Base-by-base conservation (phyloP, 2,329 filamentous ascomycete species). In the Xylaria sp. region DNA sequence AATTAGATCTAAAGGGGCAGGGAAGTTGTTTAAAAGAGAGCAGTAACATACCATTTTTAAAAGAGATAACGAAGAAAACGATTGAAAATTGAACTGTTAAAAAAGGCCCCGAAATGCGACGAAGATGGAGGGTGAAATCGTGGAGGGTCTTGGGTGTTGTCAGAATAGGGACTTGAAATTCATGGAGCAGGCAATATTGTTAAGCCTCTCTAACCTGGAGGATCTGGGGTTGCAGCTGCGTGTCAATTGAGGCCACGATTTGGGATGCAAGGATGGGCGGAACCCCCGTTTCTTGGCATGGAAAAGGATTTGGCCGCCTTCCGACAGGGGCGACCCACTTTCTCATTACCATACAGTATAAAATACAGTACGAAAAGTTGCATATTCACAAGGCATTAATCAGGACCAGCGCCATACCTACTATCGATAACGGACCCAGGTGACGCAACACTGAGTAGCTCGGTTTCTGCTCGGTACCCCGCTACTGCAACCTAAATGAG, bases 231-330 rank as follows among this genome's bases (percentile, higher is more conserved):
- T 75, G 75, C 72, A 76, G 54, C 32, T 51, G 56, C 60, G 62
- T 65, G 66, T 70, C 71, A 76, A 78, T 80, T 82, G 80, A 81
- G 77, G 79, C 79, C 78, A 81, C 79, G 77, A 78, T 80, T 77
- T 78, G 60, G 68, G 65, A 70, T 71, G 62, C 55, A 3, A 62
- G 37, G n/a, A 60, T 63, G 69, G 54, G 46, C 57, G 63, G 66
- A 41, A 18, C 55, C 60, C 44, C 41, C 2, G 18, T 46, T 48
- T 59, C 15, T 12, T 10, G 15, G 23, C 37, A 28, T 9, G 37
- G 56, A 63, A 52, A 44, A 23, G 48, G n/a, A 32, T 52, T 74
- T 73, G 6, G 68, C 75, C 75, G 74, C 58, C 7, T 32, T 41
- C 50, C 70, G 70, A 59, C 1, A 18, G 3, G 4, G 6, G 25